A percentile compares a stretch with the other conserved stretches of the same genome.
These are phyloP conservation scores for Moniliophthora roreri DNA, from an alignment of 1,284 basidiomycete species.

Conservation along the genomic window DNA sequence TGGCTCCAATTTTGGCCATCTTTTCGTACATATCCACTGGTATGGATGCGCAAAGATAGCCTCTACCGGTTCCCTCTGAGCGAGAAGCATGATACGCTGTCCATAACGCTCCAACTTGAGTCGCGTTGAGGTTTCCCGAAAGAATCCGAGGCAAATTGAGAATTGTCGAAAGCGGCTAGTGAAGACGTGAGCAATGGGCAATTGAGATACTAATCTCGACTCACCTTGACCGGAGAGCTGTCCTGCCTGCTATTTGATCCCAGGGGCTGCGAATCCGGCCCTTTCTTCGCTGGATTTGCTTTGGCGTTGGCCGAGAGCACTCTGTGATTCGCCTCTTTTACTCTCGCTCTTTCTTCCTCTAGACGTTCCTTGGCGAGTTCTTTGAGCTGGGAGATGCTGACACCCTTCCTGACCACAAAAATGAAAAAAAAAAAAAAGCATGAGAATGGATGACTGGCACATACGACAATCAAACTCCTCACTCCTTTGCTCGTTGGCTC, in stretches of 20 bases:
- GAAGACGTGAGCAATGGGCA: conserved; percentile 4
- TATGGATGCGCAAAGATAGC: conserved; percentile 81
- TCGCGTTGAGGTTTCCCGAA: conserved; percentile 48
- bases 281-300: conserved; percentile 8
- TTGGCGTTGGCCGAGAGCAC: conserved; percentile 10
- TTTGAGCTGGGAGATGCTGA: conserved; percentile 40
- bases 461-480: conserved; percentile 23
- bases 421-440: conserved; percentile 7
- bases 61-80: conserved; percentile 73
- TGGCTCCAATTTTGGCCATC: conserved; percentile 62
- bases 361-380: conserved; percentile 33
- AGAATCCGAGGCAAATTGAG: conserved; percentile 76
- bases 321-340: conserved; percentile 18
- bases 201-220: conserved; percentile 16
- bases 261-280: conserved; percentile 14
- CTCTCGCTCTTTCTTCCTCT: conserved; percentile 23
- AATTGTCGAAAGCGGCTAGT: conserved; percentile 77
- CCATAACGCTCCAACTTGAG: conserved; percentile 82
- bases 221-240: conserved; percentile 68
- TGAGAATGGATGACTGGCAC: conserved; percentile 16
- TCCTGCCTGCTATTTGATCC: conserved; percentile 48
- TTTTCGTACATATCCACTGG: conserved; percentile 71
- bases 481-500: conserved; percentile 33
- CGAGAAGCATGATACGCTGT: conserved; percentile 85
- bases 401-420: conserved; percentile 36